phyloP scores from a whole-genome alignment of 495 filamentous ascomycete genomes.

The Chaetomium fimeti region DNA sequence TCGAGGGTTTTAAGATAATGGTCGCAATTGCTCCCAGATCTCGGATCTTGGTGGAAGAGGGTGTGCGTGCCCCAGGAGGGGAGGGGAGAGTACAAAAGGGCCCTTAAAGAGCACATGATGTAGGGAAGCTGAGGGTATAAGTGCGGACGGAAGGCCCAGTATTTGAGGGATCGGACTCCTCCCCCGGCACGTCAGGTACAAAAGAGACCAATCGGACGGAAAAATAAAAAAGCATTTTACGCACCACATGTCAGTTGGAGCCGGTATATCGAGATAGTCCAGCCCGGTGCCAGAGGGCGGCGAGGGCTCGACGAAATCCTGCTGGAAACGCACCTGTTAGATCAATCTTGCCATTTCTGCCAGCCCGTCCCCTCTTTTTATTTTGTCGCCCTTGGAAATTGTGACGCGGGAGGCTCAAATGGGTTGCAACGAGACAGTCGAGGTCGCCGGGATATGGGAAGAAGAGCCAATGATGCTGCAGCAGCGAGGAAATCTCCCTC shows the following conservation, averaged over 20 bases:
- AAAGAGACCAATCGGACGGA: slow-evolving; percentile 19
- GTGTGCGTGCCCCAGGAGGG: slow-evolving; percentile 10
- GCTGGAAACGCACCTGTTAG: slow-evolving; percentile 35
- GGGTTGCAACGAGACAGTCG: slow-evolving; percentile 4
- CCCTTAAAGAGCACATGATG: slow-evolving; percentile 28
- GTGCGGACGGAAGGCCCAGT: slow-evolving; percentile 24
- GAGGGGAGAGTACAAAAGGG: slow-evolving; percentile 13
- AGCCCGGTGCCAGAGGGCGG: slow-evolving; percentile 48
- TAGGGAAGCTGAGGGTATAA: slow-evolving; percentile 33
- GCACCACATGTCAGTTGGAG: slow-evolving; percentile 51
- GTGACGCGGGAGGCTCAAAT: neutral
- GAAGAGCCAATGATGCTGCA: slow-evolving; percentile 1
- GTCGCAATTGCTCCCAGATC: slow-evolving; percentile 10
- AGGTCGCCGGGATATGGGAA: neutral
- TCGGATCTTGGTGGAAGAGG: slow-evolving; percentile 3
- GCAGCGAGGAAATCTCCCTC: slow-evolving; percentile 8
- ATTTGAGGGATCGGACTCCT: slow-evolving; percentile 20
- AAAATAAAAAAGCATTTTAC: slow-evolving; percentile 28
- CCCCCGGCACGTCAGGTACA: neutral
- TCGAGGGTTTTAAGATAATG: neutral
- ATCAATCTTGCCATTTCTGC: slow-evolving; percentile 31
- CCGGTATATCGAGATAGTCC: slow-evolving; percentile 49
- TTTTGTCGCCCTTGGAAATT: slow-evolving; percentile 12
- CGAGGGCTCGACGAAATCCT: slow-evolving; percentile 51
- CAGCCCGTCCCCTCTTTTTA: slow-evolving; percentile 26